Evolutionary conservation across 2,329 filamentous ascomycete genomes (phyloP), one percentile per base, ranked within the genome.

Genomic region (Tolypocladium ovalisporum): DNA sequence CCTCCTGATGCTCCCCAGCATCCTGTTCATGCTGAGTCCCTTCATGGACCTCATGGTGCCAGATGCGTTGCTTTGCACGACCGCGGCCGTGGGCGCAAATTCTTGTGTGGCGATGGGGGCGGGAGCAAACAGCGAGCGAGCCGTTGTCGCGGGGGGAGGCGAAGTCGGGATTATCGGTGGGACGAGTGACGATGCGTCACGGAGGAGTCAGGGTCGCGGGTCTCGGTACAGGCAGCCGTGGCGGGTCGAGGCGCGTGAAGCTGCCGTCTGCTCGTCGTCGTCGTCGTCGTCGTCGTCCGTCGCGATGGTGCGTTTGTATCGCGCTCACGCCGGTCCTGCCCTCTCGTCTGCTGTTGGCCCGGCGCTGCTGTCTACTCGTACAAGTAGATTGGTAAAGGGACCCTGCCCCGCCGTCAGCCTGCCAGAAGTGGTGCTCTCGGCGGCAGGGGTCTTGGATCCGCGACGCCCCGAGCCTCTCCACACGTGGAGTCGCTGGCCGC

Each of bases 1-100:
- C 67, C 75, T 77, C 66, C 74, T 79, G 68, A 83, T 76, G 72
- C 72, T 79, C 62, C 77, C 79, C 51, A 83, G 73, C 76, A 83
- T 73, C 73, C 77, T 81, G 69, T 76, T 79, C 73, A 81, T 75
- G 68, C 75, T 79, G 59, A 83, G 75, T 40, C 76, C 74, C 71
- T 80, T 82, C 75, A 77, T 76, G 61, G 69, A 69, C 64, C 73
- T 75, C 72, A 75, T 76, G 56, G 58, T 62, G 59, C 10, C 24
- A 10, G 29, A 22, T 7, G 29, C 15, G 44, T 5, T 29, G 47
- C 52, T 42, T n/a, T 47, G 55, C 19, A 17, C 54, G 47, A 35
- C 55, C n/a, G 37, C 36, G 15, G 37, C 6, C 55, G 47, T 27
- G 17, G 55, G 12, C 29, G 29, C 47, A 34, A n/a, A 24, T 35